Evolutionary conservation across 495 filamentous ascomycete species (phyloP).

Genomic region (Echria macrotheca): DNA sequence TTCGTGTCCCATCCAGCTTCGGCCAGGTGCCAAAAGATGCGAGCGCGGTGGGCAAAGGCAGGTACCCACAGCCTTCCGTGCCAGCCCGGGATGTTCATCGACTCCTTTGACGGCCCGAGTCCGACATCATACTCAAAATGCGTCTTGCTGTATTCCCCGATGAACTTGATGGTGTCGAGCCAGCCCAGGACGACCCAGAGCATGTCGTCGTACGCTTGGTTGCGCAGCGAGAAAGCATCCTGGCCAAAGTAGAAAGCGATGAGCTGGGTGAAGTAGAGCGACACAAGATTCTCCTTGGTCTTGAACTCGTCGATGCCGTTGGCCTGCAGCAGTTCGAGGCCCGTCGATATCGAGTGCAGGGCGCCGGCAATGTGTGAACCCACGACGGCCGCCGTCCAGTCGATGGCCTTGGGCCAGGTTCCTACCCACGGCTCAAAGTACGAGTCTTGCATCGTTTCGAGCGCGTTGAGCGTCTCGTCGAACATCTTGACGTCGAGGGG

Average conservation of each 20-base stretch:
- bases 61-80: conserved; percentile 71
- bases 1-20: conserved; percentile 72
- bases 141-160: conserved; percentile 49
- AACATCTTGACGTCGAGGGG: conserved; percentile 25
- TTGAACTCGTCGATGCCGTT: conserved; percentile 32
- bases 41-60: conserved; percentile 77
- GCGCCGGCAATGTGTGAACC: conserved; percentile 72
- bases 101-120: too few species aligned
- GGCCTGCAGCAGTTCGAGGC: conserved; percentile 20
- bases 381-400: conserved; percentile 91
- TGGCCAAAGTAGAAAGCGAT: conserved; percentile 82
- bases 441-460: conserved; percentile 67
- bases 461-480: conserved; percentile 49
- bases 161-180: conserved; percentile 77
- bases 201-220: conserved; percentile 91
- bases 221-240: conserved; percentile 66
- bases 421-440: conserved; percentile 76
- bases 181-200: conserved; percentile 94
- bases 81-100: conserved; percentile 57
- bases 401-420: conserved; percentile 80
- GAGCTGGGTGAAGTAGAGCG: conserved; percentile 73
- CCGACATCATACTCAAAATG: too few species aligned
- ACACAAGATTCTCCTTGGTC: conserved; percentile 65
- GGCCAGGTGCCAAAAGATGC: conserved; percentile 85
- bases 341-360: conserved; percentile 55